phyloP scores from a whole-genome alignment of 148 eudicot species.

The Cornus controversa region DNA sequence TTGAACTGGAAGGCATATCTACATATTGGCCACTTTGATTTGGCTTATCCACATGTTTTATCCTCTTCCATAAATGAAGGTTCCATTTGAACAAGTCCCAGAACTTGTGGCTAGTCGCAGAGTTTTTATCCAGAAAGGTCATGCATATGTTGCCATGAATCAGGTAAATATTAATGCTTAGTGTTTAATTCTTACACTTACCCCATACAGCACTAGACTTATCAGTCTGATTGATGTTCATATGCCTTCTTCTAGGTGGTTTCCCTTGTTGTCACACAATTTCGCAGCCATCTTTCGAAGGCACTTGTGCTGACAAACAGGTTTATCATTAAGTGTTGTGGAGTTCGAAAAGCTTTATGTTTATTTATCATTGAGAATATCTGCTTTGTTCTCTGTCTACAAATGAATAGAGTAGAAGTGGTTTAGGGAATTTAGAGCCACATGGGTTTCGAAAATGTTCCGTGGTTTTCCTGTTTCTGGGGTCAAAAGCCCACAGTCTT shows the following conservation, averaged over 20 bases:
- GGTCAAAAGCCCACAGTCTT: background rate
- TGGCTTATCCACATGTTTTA: constrained; percentile 6
- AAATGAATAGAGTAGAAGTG: background rate
- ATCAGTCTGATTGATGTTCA: constrained; percentile 9
- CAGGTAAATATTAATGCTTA: constrained; percentile 51
- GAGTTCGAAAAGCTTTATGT: background rate
- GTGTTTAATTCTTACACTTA: background rate
- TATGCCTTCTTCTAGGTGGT: constrained; percentile 49
- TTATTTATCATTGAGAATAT: background rate
- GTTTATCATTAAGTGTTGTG: constrained; percentile 28
- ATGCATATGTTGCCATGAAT: constrained; percentile 87
- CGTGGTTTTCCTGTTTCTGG: background rate
- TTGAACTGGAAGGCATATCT: background rate
- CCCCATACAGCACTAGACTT: background rate
- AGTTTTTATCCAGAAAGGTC: constrained; percentile 72
- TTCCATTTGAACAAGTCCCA: constrained; percentile 92
- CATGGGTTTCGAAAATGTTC: background rate
- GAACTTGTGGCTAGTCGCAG: constrained; percentile 83
- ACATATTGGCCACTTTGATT: constrained; percentile 9
- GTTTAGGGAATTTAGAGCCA: background rate
- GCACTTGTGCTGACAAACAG: constrained; percentile 86
- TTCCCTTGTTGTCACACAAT: constrained; percentile 72
- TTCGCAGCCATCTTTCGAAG: constrained; percentile 84
- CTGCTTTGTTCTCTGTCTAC: background rate
- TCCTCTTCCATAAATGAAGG: constrained; percentile 47